A percentile compares a stretch with the other conserved stretches of the same genome.
These are phyloP conservation scores for Sclerotinia nivalis DNA, from an alignment of 2,329 filamentous ascomycete species.

Conservation along the genomic window DNA sequence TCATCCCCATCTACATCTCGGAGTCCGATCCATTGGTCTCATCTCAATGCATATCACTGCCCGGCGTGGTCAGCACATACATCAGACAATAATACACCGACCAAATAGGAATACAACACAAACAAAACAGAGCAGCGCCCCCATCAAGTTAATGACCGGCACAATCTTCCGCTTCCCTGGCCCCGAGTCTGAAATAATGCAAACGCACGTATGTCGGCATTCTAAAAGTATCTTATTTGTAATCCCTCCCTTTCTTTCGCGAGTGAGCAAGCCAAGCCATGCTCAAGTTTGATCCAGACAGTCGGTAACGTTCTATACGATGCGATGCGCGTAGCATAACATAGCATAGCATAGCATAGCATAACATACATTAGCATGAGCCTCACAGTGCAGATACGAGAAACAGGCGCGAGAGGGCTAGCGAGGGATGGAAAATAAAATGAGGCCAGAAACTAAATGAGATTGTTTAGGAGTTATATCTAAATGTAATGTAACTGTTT, in stretches of 20 bases:
- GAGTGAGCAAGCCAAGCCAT: neutral
- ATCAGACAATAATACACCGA: slow-evolving; percentile 6
- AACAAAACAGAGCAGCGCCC: neutral
- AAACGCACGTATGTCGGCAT: slow-evolving; percentile 15
- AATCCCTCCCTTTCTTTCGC: neutral
- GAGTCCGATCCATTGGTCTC: neutral
- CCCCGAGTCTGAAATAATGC: neutral
- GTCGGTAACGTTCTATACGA: slow-evolving; percentile 15
- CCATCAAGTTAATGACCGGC: slow-evolving; percentile 2
- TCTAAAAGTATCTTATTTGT: slow-evolving; percentile 3
- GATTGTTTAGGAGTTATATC: neutral
- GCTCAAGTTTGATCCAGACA: slow-evolving; percentile 15
- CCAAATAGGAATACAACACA: neutral
- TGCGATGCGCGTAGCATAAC: neutral
- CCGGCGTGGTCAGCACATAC: neutral
- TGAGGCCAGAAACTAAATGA: neutral
- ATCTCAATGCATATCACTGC: neutral
- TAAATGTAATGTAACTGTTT: neutral
- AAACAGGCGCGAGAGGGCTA: slow-evolving; percentile 2
- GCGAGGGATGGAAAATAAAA: neutral
- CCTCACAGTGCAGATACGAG: slow-evolving; percentile 7
- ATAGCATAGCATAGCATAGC: neutral
- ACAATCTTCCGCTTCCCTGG: neutral
- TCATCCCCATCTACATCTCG: neutral
- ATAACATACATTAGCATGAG: neutral